These are phyloP conservation scores for Brassica hybrid DNA, from an alignment of 441 rosid genomes.

Conservation along the genomic window DNA sequence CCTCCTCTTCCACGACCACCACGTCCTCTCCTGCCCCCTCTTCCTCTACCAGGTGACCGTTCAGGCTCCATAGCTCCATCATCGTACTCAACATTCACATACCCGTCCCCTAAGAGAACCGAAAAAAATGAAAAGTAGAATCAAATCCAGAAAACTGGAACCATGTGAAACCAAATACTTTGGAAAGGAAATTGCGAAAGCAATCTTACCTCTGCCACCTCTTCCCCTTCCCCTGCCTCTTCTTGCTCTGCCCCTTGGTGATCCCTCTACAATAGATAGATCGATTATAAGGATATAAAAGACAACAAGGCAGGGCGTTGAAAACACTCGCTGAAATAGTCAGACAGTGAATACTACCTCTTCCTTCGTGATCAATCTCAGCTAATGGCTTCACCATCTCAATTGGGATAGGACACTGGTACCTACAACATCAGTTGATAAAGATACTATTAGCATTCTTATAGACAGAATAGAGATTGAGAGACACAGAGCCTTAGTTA, in stretches of 20 bases:
- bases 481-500: neutral
- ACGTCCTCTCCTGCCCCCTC: conserved; percentile 77
- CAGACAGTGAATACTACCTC: conserved; percentile 62
- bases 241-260: conserved; percentile 74
- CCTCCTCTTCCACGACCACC: conserved; percentile 87
- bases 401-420: conserved; percentile 83
- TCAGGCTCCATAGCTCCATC: conserved; percentile 74
- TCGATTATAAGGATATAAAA: neutral
- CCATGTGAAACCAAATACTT: neutral
- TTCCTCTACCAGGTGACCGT: conserved; percentile 62
- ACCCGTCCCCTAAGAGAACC: conserved; percentile 60
- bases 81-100: conserved; percentile 60
- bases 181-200: neutral
- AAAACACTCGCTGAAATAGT: neutral
- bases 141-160: neutral
- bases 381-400: conserved; percentile 72
- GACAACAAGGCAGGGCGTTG: neutral
- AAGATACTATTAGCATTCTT: neutral
- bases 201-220: conserved; percentile 66
- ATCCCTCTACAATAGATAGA: conserved; percentile 62
- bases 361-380: conserved; percentile 72
- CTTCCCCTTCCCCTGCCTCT: conserved; percentile 76
- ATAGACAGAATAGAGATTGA: neutral
- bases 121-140: neutral
- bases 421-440: neutral